Evolutionary conservation across 2,329 filamentous ascomycete species (phyloP).

Genomic region (Tothia fuscella): DNA sequence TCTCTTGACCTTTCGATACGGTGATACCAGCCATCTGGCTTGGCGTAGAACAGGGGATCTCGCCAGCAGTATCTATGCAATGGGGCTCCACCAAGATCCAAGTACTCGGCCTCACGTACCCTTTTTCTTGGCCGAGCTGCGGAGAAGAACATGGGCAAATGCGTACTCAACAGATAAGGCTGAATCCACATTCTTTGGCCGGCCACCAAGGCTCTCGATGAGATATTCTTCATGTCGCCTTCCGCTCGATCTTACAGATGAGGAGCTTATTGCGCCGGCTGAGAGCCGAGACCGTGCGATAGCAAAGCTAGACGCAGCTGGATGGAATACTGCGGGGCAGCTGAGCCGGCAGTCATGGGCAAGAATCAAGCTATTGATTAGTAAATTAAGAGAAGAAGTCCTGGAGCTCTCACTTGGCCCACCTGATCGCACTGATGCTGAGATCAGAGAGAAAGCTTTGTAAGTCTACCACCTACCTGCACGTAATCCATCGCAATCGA

Average conservation of each 20-base stretch:
- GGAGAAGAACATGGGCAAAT: conserved; percentile 22
- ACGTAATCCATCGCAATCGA: too few species aligned
- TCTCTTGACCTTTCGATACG: conserved; percentile 7
- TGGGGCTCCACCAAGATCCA: conserved; percentile 27
- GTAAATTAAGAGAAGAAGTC: conserved; percentile 44
- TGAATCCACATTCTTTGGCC: conserved; percentile 39
- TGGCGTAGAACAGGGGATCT: conserved; percentile 23
- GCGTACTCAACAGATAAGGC: conserved; percentile 36
- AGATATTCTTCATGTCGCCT: conserved; percentile 42
- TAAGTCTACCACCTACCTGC: not conserved
- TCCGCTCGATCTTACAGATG: conserved; percentile 43
- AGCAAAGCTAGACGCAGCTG: conserved; percentile 32
- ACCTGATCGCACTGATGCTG: conserved; percentile 12
- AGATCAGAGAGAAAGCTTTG: not conserved
- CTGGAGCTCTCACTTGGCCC: conserved; percentile 43
- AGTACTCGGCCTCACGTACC: conserved; percentile 21
- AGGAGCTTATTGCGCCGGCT: conserved; percentile 34
- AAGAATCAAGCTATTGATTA: conserved; percentile 37
- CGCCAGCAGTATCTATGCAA: conserved; percentile 20
- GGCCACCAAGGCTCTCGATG: conserved; percentile 41
- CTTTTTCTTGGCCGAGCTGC: conserved; percentile 25
- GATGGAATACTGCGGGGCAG: conserved; percentile 39
- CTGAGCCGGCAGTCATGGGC: conserved; percentile 34
- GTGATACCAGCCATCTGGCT: conserved; percentile 15
- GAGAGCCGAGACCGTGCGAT: conserved; percentile 29